These are phyloP conservation scores for Zarea fungicola DNA, from an alignment of 2,329 filamentous ascomycete species.

Conservation along the genomic window DNA sequence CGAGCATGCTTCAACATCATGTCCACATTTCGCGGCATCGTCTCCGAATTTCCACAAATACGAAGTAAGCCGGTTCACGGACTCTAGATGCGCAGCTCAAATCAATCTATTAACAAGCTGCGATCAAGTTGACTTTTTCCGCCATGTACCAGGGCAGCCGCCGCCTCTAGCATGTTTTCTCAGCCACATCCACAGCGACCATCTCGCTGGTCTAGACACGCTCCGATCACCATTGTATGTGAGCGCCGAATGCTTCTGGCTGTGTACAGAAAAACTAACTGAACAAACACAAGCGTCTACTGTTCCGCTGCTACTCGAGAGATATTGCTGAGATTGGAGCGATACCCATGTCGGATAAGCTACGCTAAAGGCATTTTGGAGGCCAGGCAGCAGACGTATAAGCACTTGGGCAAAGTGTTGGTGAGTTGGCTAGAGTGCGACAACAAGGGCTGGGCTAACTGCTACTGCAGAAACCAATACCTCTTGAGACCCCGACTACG, in stretches of 20 bases:
- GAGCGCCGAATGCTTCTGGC: background rate
- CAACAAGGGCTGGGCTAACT: background rate
- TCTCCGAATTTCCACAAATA: slow-evolving; percentile 75
- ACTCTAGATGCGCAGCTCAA: background rate
- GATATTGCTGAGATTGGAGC: slow-evolving; percentile 75
- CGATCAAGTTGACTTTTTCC: slow-evolving; percentile 76
- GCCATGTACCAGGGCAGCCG: slow-evolving; percentile 44
- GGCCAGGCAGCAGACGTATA: slow-evolving; percentile 67
- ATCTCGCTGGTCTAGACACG: slow-evolving; percentile 73
- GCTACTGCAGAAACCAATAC: slow-evolving; percentile 61
- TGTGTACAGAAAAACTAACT: background rate
- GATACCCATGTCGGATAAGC: slow-evolving; percentile 74
- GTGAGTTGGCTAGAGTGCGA: slow-evolving; percentile 29
- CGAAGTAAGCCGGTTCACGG: slow-evolving; percentile 42
- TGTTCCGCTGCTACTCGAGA: slow-evolving; percentile 80
- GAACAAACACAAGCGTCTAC: slow-evolving; percentile 62
- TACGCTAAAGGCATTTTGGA: slow-evolving; percentile 75
- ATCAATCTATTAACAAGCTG: slow-evolving; percentile 9
- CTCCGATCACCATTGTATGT: slow-evolving; percentile 67
- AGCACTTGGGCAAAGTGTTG: slow-evolving; percentile 65
- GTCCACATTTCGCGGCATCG: slow-evolving; percentile 71
- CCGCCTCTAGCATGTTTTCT: slow-evolving; percentile 80
- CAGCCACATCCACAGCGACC: slow-evolving; percentile 89
- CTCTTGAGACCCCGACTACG: slow-evolving; percentile 70
- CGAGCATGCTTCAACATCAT: slow-evolving; percentile 35